Percentiles rank a stretch among this genome's conserved stretches.
phyloP scores from a whole-genome alignment of 768 basidiomycete genomes.

The Calvatia gigantea region DNA sequence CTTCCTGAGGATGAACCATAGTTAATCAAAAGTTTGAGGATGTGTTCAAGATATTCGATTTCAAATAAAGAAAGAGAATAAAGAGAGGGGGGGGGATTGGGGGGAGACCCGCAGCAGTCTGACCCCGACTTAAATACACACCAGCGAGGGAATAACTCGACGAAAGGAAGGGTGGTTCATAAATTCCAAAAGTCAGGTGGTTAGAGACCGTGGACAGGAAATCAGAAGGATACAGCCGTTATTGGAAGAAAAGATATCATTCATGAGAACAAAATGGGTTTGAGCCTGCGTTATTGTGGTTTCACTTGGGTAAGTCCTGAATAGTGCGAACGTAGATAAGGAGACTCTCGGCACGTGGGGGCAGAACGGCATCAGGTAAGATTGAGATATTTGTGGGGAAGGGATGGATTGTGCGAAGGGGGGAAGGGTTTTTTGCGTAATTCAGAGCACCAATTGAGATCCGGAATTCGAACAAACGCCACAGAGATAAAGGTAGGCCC shows the following conservation, averaged over 20 bases:
- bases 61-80: background rate
- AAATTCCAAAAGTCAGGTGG: conserved; percentile 2
- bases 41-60: background rate
- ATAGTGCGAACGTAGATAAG: too few species aligned
- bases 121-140: background rate
- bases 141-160: conserved; percentile 3
- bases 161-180: background rate
- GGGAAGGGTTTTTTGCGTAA: too few species aligned
- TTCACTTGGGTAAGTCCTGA: too few species aligned
- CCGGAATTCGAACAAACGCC: too few species aligned
- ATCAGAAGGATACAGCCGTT: background rate
- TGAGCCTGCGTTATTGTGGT: too few species aligned
- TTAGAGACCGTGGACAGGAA: background rate
- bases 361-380: too few species aligned
- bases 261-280: conserved; percentile 4
- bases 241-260: background rate
- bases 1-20: conserved; percentile 63
- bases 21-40: background rate
- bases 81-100: background rate
- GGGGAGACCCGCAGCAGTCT: too few species aligned
- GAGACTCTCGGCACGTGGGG: too few species aligned
- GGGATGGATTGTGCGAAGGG: too few species aligned
- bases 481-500: too few species aligned
- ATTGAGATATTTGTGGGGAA: too few species aligned
- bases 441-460: too few species aligned